These are phyloP conservation scores for Aspergillus pseudoterreus DNA, from an alignment of 2,329 filamentous ascomycete species.

Conservation along the genomic window DNA sequence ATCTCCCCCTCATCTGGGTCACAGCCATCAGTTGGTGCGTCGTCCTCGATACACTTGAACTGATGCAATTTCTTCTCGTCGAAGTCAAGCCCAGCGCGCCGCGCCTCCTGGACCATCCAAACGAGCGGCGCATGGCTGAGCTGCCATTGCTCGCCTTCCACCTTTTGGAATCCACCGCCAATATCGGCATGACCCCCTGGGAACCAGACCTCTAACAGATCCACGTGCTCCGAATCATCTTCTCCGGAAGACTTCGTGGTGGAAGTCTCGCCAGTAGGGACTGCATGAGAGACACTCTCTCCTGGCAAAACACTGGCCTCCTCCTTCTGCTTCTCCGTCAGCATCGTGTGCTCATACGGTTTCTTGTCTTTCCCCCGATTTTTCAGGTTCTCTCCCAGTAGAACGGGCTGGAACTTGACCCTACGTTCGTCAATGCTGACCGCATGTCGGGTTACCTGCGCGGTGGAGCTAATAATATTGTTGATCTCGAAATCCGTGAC, in stretches of 20 bases:
- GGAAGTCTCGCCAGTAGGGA: no score
- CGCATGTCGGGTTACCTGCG: slow-evolving; percentile 6
- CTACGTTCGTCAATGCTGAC: slow-evolving; percentile 4
- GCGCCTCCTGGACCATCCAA: slow-evolving; percentile 66
- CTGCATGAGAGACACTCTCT: no score
- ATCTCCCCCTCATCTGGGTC: slow-evolving; percentile 33
- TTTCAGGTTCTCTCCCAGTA: slow-evolving; percentile 46
- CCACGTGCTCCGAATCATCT: slow-evolving; percentile 45
- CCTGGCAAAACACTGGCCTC: no score
- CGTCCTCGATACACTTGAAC: slow-evolving; percentile 54
- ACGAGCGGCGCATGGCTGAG: slow-evolving; percentile 65
- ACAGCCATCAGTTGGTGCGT: no score
- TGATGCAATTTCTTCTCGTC: slow-evolving; percentile 66
- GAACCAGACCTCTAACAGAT: slow-evolving; percentile 74
- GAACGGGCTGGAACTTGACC: slow-evolving; percentile 23
- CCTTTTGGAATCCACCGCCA: slow-evolving; percentile 68
- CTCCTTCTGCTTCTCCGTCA: no score
- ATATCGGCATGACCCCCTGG: slow-evolving; percentile 74
- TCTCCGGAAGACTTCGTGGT: slow-evolving; percentile 11
- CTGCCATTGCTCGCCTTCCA: slow-evolving; percentile 52
- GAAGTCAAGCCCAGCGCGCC: slow-evolving; percentile 64
- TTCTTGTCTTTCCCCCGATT: slow-evolving; percentile 20
- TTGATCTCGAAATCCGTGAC: no score
- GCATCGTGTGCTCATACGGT: slow-evolving; percentile 2
- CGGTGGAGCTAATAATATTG: slow-evolving; percentile 46